phyloP scores from a whole-genome alignment of 345 rosid genomes.

The Acer saccharum region DNA sequence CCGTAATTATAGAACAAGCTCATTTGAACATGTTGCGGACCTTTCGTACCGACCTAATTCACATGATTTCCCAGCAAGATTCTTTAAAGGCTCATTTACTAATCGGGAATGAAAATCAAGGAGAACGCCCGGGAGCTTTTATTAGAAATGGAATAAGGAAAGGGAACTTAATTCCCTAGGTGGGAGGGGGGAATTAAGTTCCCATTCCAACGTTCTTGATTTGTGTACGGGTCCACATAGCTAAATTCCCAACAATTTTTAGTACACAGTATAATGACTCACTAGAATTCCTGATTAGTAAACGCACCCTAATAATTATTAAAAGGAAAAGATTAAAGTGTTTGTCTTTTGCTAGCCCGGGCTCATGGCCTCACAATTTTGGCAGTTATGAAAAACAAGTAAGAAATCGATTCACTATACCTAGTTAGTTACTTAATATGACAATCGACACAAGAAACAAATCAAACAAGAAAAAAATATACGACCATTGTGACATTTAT shows the following conservation, averaged over 20 bases:
- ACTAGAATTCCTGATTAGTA: too few species aligned
- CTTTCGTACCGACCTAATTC: background rate
- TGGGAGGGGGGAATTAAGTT: too few species aligned
- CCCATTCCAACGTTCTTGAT: too few species aligned
- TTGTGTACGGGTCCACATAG: too few species aligned
- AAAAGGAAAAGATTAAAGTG: background rate
- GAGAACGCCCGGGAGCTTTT: too few species aligned
- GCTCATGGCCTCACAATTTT: background rate
- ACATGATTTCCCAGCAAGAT: slow-evolving; percentile 3
- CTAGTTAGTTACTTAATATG: background rate
- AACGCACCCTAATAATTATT: background rate
- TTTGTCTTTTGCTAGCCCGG: background rate
- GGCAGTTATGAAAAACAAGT: background rate
- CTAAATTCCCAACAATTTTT: too few species aligned
- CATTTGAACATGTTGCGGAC: background rate
- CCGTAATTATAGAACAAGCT: background rate
- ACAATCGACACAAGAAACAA: background rate
- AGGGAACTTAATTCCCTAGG: too few species aligned
- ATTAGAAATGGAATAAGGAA: too few species aligned
- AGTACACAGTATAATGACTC: too few species aligned
- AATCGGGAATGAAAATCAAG: too few species aligned
- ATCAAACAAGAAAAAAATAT: background rate
- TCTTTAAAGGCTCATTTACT: background rate
- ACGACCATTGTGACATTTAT: background rate
- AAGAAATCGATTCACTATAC: background rate